A percentile compares a stretch with the other conserved stretches of the same genome.
Conservation (phyloP, 2,329 filamentous ascomycete species). For the Neonectria punicea region DNA sequence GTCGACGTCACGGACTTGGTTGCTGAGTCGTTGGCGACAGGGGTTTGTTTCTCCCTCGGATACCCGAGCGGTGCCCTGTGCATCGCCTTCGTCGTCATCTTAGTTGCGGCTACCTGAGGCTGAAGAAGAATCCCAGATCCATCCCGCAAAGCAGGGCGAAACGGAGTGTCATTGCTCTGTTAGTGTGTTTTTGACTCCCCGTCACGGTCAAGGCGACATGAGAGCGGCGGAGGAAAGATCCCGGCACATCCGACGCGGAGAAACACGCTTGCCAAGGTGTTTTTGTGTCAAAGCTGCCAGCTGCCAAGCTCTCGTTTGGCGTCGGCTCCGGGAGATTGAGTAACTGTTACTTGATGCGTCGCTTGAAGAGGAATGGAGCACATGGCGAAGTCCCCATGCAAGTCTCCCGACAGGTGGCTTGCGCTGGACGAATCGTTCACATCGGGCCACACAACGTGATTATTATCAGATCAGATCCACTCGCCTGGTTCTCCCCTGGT, state of each 20-base stretch:
- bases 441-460: conserved; percentile 34
- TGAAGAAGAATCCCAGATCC: conserved; percentile 11
- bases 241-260: neutral
- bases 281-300: neutral
- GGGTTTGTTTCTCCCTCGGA: conserved; percentile 6
- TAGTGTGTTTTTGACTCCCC: neutral
- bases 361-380: conserved; percentile 3
- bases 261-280: neutral
- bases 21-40: neutral
- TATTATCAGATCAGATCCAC: conserved; percentile 40
- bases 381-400: conserved; percentile 2
- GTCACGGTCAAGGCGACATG: neutral
- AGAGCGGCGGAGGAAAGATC: neutral
- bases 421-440: conserved; percentile 20
- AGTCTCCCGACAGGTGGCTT: conserved; percentile 29
- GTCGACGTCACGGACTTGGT: conserved; percentile 13
- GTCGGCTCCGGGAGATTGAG: neutral
- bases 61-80: conserved; percentile 9
- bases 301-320: neutral
- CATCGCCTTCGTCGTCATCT: conserved; percentile 2
- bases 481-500: conserved; percentile 11
- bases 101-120: conserved; percentile 12
- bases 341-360: neutral
- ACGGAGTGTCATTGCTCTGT: conserved; percentile 9
- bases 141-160: neutral